These are phyloP conservation scores for Xerocomellus dryophilus DNA, from an alignment of 768 basidiomycete species.

Conservation along the genomic window DNA sequence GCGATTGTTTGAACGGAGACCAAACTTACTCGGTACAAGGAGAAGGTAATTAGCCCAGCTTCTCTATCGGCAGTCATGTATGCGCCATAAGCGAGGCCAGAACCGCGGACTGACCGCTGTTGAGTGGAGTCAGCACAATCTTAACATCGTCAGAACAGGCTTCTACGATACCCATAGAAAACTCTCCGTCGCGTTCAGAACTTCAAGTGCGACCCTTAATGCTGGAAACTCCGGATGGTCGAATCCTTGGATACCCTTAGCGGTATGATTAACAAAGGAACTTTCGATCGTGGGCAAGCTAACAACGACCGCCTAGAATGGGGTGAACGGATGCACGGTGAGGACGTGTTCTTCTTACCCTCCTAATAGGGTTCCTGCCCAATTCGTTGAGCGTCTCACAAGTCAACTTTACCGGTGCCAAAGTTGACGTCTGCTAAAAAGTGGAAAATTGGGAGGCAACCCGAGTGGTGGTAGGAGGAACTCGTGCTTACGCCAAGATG, in stretches of 20 bases:
- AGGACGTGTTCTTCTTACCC: slow-evolving; percentile 42
- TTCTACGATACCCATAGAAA: slow-evolving; percentile 75
- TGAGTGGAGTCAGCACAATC: slow-evolving; percentile 8
- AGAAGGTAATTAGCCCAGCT: slow-evolving; percentile 71
- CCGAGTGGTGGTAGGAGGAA: not conserved
- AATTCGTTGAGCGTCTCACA: slow-evolving; percentile 68
- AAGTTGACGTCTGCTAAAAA: slow-evolving; percentile 41
- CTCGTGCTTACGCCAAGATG: slow-evolving; percentile 53
- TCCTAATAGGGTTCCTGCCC: slow-evolving; percentile 69
- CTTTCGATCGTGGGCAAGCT: slow-evolving; percentile 94
- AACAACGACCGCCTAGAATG: slow-evolving; percentile 70
- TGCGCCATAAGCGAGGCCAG: slow-evolving; percentile 94
- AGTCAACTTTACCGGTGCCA: slow-evolving; percentile 66
- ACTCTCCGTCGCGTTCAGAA: slow-evolving; percentile 91
- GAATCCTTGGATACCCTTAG: slow-evolving; percentile 78
- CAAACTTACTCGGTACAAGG: slow-evolving; percentile 67
- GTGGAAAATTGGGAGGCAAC: slow-evolving; percentile 1
- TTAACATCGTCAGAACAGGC: not conserved
- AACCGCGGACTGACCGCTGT: slow-evolving; percentile 86
- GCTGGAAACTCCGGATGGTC: slow-evolving; percentile 80
- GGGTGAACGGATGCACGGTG: not conserved
- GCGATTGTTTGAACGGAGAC: not conserved
- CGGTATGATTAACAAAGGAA: slow-evolving; percentile 74
- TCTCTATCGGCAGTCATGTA: slow-evolving; percentile 72
- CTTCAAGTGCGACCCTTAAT: slow-evolving; percentile 79